Evolutionary conservation across 805 yeast species (phyloP), one percentile per base, ranked within the genome.

Genomic region (Komagataella pastoris): DNA sequence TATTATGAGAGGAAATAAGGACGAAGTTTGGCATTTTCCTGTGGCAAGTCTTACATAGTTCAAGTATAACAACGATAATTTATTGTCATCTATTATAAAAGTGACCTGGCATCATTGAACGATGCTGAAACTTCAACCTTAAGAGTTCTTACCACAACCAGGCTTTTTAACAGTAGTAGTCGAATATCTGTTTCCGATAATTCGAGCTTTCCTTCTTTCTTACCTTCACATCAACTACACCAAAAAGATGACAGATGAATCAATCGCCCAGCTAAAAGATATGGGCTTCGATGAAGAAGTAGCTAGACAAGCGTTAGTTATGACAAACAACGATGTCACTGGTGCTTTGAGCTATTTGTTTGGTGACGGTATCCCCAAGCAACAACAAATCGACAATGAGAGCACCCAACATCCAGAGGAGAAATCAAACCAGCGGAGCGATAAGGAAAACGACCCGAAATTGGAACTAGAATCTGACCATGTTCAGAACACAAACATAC

Each of bases 261-360:
- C 24, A 24, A 50, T 53, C 23, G 53, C 53, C 10, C 52, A 49
- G 30, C 48, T 51, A 7, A 17, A 47, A n/a, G 71, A 67, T 45
- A 71, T 72, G 74, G 76, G 76, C 44, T 68, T 72, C 61, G 51
- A 65, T 48, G 59, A 56, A 23, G 72, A 65, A 19, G 65, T 68
- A 52, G 68, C 75, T 3, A 52, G 54, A 6, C 64, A 61, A 17
- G 81, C 81, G 0, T 60, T 72, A 49, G 50, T 61, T 47, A 54
- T 51, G 45, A 50, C 66, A 10, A 57, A 61, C 52, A 65, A 68
- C 49, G 61, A 69, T 49, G 58, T 70, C 3, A 63, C 63, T 44
- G 58, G 57, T 5, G 75, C 75, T 3, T 58, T 68, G 10, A 57
- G 63, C 18, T 68, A 60, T 55, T 62, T 76, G 17, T 71, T 74